phyloP scores from a whole-genome alignment of 2,329 filamentous ascomycete genomes.

The Colletotrichum lindemuthianum region DNA sequence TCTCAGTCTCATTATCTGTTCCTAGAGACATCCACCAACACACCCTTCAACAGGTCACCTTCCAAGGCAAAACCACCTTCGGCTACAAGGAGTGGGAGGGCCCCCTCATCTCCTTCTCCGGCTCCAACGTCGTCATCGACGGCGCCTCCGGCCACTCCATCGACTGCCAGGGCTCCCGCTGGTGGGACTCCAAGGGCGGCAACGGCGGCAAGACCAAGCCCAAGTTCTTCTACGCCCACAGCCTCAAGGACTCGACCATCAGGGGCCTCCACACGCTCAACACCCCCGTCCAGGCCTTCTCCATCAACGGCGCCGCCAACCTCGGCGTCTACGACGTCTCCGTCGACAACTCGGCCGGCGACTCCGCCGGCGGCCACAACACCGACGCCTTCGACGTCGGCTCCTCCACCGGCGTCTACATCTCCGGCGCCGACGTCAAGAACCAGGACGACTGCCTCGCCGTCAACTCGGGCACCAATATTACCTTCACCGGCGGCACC shows the following conservation, averaged over 20 bases:
- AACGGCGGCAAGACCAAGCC: constrained; percentile 72
- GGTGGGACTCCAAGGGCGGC: constrained; percentile 70
- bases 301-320: constrained; percentile 48
- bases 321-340: constrained; percentile 48
- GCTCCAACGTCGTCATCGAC: constrained; percentile 63
- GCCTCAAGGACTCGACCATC: constrained; percentile 48
- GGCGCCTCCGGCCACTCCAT: constrained; percentile 63
- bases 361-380: constrained; percentile 55
- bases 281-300: constrained; percentile 54
- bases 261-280: constrained; percentile 52
- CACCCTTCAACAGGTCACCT: constrained; percentile 57
- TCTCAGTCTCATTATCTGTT: not conserved
- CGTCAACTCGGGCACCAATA: constrained; percentile 62
- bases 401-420: constrained; percentile 57
- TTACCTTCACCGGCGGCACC: constrained; percentile 55
- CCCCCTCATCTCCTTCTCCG: constrained; percentile 70
- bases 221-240: constrained; percentile 65
- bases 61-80: constrained; percentile 74
- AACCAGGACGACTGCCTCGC: constrained; percentile 73
- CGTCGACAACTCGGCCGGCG: constrained; percentile 52
- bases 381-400: constrained; percentile 70
- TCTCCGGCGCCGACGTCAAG: constrained; percentile 62
- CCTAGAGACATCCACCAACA: constrained; percentile 36
- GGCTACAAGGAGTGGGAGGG: constrained; percentile 73
- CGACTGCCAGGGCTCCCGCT: constrained; percentile 64